These are phyloP conservation scores for Filobasidium uniguttulatum DNA, from an alignment of 1,284 basidiomycete genomes.

Conservation along the genomic window DNA sequence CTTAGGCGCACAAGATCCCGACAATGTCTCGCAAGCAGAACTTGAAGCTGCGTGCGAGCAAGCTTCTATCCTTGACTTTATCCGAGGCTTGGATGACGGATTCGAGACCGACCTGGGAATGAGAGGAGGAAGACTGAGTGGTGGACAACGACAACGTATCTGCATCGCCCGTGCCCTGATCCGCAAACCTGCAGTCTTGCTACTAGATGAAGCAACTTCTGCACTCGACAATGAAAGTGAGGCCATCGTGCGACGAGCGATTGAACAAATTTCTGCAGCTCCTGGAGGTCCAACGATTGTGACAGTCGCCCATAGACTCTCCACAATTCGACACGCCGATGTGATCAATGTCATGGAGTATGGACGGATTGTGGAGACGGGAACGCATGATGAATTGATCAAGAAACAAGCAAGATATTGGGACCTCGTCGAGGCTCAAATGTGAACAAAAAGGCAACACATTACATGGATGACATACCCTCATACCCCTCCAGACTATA, in stretches of 20 bases:
- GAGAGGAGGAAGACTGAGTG: conserved; percentile 36
- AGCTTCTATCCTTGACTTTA: conserved; percentile 37
- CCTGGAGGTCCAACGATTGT: conserved; percentile 44
- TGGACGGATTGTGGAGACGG: conserved; percentile 67
- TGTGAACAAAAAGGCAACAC: no score
- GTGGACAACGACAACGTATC: conserved; percentile 39
- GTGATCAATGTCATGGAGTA: conserved; percentile 65
- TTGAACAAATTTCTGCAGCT: conserved; percentile 19
- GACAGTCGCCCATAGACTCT: conserved; percentile 69
- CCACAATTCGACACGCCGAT: conserved; percentile 39
- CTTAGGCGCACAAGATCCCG: conserved; percentile 26
- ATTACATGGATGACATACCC: no score
- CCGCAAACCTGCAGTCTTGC: conserved; percentile 39
- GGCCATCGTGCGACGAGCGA: conserved; percentile 34
- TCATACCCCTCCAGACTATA: no score
- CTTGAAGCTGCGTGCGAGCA: conserved; percentile 33
- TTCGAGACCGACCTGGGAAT: conserved; percentile 38
- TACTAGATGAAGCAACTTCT: conserved; percentile 32
- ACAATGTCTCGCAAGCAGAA: conserved; percentile 29
- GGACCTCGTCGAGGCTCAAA: conserved; percentile 23
- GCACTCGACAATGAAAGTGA: conserved; percentile 32
- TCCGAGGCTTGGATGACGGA: conserved; percentile 33
- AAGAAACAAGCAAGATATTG: conserved; percentile 25
- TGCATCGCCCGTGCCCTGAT: conserved; percentile 41
- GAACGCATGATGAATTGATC: conserved; percentile 59